Evolutionary conservation across 129 eudicot species (phyloP).

Genomic region (Pseudognaphalium luteoalbum): DNA sequence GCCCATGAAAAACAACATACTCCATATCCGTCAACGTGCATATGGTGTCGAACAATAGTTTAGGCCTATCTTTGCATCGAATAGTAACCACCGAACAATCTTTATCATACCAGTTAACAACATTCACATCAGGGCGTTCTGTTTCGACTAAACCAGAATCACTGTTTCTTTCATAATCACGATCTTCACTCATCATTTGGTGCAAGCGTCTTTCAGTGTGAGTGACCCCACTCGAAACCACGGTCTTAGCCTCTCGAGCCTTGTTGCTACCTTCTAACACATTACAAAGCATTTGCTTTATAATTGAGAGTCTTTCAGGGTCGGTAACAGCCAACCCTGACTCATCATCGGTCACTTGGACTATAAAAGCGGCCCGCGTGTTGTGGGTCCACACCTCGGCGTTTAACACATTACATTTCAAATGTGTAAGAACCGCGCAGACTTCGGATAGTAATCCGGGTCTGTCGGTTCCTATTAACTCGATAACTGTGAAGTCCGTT

Average conservation of each 20-base stretch:
- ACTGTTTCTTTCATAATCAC: conserved; percentile 59
- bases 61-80: conserved; percentile 87
- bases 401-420: conserved; percentile 83
- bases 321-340: conserved; percentile 64
- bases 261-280: conserved; percentile 78
- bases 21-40: conserved; percentile 95
- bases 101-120: conserved; percentile 88
- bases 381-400: conserved; percentile 99
- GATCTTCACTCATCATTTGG: conserved; percentile 90
- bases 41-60: conserved; percentile 77
- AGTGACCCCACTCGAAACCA: conserved; percentile 54
- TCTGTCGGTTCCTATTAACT: conserved; percentile 79
- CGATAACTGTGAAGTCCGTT: conserved; percentile 70
- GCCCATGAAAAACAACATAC: conserved; percentile 87
- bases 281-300: conserved; percentile 69
- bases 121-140: conserved; percentile 72
- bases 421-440: conserved; percentile 84
- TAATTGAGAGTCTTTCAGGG: conserved; percentile 53
- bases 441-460: conserved; percentile 94
- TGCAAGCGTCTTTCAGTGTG: conserved; percentile 92
- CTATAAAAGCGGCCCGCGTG: conserved; percentile 89
- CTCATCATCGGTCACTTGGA: conserved; percentile 77
- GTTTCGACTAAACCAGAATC: conserved; percentile 37
- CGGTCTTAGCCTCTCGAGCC: conserved; percentile 73
- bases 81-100: conserved; percentile 88